Evolutionary conservation across 305 asterid genomes (phyloP), one percentile per base, ranked within the genome.

Genomic region (Fraxinus greggii): DNA sequence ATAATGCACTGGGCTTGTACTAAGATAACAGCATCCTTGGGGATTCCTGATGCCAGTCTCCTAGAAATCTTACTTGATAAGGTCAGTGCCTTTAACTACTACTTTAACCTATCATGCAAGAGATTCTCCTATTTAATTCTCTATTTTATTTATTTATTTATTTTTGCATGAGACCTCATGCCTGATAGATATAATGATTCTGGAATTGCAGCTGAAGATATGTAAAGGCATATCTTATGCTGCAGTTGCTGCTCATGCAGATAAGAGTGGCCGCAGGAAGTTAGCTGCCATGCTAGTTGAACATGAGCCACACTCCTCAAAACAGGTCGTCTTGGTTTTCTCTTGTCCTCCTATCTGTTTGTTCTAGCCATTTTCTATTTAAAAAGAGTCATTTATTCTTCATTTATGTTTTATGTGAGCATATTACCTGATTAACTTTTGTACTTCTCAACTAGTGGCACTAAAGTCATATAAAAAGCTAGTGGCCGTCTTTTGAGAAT

Each of bases 141-240:
- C 65, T 54, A 7, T 4, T 7, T 56, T 7, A 3, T 32, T 8
- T 38, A 7, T 31, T 31, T 36, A 31, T 31, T 35, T 35, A 35
- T 42, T 67, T 84, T 42, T 70, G 78, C 32, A 24, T 78, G 73
- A 65, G 76, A 56, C 54, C 74, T 23, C 38, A 56, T 79, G 32
- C 74, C 85, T 89, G 84, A 87, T 79, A 80, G 84, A 87, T 79
- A 80, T 77, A 79, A 74, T 79, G 48, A 9, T 83, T 63, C 21
- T 88, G 82, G 78, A 85, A 77, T 86, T 85, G 79, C 93, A 96
- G 99, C 91, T 96, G 86, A 96, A 90, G 92, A 85, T 94, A 84
- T 96, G 98, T 93, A 96, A 93, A 89, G 95, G 98, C 78, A 94
- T 96, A 86, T 94, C 99, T 72, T 96, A 93, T 92, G 99, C 99